Conservation (phyloP, 148 eudicot species). For the Rhododendron henanense region DNA sequence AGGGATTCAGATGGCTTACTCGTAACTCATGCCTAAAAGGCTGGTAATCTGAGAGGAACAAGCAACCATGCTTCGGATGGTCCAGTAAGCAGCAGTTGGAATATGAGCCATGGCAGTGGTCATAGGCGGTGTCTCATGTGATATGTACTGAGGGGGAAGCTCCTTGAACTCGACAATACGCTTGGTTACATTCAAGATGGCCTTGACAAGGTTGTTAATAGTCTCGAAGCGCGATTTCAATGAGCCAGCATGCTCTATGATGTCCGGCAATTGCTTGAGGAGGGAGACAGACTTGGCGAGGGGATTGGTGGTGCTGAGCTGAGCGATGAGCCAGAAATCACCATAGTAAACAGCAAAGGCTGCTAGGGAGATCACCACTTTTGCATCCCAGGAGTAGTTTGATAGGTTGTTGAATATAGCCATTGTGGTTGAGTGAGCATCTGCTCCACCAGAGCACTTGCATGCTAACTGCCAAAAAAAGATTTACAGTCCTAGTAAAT, state of each 20-base stretch:
- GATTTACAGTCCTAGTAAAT: background rate
- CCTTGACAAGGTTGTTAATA: constrained; percentile 47
- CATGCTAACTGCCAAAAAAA: constrained; percentile 53
- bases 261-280: constrained; percentile 70
- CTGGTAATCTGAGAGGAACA: constrained; percentile 59
- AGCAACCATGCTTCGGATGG: constrained; percentile 77
- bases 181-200: constrained; percentile 62
- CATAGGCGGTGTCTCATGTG: constrained; percentile 63
- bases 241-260: constrained; percentile 48
- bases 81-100: constrained; percentile 95
- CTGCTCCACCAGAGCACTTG: constrained; percentile 83
- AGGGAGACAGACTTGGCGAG: constrained; percentile 78
- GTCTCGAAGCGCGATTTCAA: constrained; percentile 63
- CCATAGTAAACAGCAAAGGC: constrained; percentile 73
- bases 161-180: constrained; percentile 54
- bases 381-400: constrained; percentile 83
- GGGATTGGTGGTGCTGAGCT: constrained; percentile 42
- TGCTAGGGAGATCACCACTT: constrained; percentile 65
- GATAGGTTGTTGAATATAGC: constrained; percentile 61
- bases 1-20: constrained; percentile 42
- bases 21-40: constrained; percentile 65
- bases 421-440: constrained; percentile 74
- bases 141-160: constrained; percentile 67
- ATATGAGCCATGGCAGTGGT: constrained; percentile 52
- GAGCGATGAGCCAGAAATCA: constrained; percentile 79